phyloP scores from a whole-genome alignment of 2,329 filamentous ascomycete genomes.

The Aspergillus novoparasiticus region DNA sequence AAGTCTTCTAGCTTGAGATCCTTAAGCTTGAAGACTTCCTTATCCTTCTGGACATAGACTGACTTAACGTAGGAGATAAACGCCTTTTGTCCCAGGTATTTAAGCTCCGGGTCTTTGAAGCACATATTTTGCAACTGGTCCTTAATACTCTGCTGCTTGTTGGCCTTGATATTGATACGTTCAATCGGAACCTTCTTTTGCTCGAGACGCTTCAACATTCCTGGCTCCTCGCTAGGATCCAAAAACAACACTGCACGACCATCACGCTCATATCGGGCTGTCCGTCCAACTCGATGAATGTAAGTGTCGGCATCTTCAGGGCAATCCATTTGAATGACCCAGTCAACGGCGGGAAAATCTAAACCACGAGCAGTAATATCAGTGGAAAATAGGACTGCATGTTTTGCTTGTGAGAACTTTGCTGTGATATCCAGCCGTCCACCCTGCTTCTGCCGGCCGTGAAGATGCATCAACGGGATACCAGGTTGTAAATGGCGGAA shows the following conservation, averaged over 20 bases:
- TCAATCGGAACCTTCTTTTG: conserved; percentile 89
- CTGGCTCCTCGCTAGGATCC: conserved; percentile 86
- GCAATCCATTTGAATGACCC: conserved; percentile 98
- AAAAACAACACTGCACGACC: conserved; percentile 89
- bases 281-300: conserved; percentile 92
- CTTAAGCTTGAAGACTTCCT: conserved; percentile 84
- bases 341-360: conserved; percentile 95
- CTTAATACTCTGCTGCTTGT: conserved; percentile 85
- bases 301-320: conserved; percentile 97
- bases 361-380: conserved; percentile 93
- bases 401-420: conserved; percentile 77
- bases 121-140: conserved; percentile 90
- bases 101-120: conserved; percentile 90
- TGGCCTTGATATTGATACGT: conserved; percentile 80
- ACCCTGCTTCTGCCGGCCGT: conserved; percentile 90
- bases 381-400: conserved; percentile 89
- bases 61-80: conserved; percentile 90
- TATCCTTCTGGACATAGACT: conserved; percentile 85
- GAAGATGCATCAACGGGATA: conserved; percentile 87
- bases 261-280: conserved; percentile 86
- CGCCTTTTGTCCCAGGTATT: conserved; percentile 93
- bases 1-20: conserved; percentile 83
- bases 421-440: conserved; percentile 85
- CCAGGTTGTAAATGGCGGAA: conserved; percentile 93
- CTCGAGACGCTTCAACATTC: conserved; percentile 83